Percentiles rank a stretch among this genome's conserved stretches.
phyloP scores from a whole-genome alignment of 1,139 yeast genomes.

The Chernovozyma aurita region DNA sequence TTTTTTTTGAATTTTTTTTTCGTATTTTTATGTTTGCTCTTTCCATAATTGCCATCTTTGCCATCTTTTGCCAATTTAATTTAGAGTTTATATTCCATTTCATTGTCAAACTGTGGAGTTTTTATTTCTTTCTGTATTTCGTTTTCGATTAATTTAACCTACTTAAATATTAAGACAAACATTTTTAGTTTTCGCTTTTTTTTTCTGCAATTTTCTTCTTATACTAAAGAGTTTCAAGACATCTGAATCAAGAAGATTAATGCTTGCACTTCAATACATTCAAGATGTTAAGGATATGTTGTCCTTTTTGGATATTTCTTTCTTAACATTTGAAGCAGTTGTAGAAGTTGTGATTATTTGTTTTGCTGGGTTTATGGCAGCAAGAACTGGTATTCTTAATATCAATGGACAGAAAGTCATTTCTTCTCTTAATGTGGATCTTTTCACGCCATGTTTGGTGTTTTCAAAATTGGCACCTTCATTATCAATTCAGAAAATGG shows the following conservation, averaged over 20 bases:
- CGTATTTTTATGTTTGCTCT: neutral
- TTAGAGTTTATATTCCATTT: too few species aligned
- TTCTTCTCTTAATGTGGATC: slow-evolving; percentile 67
- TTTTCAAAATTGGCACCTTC: slow-evolving; percentile 77
- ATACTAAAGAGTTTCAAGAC: too few species aligned
- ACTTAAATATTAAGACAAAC: neutral
- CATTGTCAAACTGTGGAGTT: neutral
- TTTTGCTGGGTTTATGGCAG: slow-evolving; percentile 66
- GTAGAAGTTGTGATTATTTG: slow-evolving; percentile 73
- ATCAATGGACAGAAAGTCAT: slow-evolving; percentile 62
- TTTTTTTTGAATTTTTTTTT: neutral
- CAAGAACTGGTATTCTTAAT: slow-evolving; percentile 54
- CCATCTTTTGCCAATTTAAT: neutral
- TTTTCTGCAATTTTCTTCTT: too few species aligned
- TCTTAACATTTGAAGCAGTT: slow-evolving; percentile 73
- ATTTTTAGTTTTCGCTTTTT: neutral
- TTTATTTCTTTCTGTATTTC: too few species aligned
- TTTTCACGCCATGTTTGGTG: slow-evolving; percentile 82
- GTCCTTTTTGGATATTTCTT: slow-evolving; percentile 54
- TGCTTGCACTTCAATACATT: slow-evolving; percentile 4
- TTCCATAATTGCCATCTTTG: neutral
- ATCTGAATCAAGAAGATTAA: too few species aligned
- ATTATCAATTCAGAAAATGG: slow-evolving; percentile 58
- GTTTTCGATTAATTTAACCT: too few species aligned
- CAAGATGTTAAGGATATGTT: slow-evolving; percentile 14